phyloP scores from a whole-genome alignment of 2,329 filamentous ascomycete species.

The Penicillium nordicum region DNA sequence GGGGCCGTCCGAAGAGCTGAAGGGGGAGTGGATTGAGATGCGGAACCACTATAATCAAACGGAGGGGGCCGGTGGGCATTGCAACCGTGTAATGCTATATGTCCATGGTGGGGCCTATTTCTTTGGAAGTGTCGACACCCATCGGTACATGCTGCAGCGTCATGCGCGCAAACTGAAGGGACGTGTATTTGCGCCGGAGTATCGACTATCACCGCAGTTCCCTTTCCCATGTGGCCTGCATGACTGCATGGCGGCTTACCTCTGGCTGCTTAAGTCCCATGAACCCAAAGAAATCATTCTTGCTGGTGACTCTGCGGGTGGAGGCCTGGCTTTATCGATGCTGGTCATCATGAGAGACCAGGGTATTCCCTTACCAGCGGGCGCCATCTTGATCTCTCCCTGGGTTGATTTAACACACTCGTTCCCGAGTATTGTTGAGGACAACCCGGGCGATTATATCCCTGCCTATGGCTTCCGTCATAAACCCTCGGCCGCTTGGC shows the following conservation, averaged over 20 bases:
- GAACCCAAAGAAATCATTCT: slow-evolving; percentile 78
- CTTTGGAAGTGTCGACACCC: slow-evolving; percentile 92
- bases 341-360: slow-evolving; percentile 79
- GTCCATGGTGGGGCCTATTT: slow-evolving; percentile 93
- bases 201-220: slow-evolving; percentile 87
- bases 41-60: slow-evolving; percentile 72
- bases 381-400: slow-evolving; percentile 84
- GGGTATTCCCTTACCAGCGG: slow-evolving; percentile 78
- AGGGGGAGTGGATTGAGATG: slow-evolving; percentile 97
- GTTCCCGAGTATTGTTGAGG: slow-evolving; percentile 79
- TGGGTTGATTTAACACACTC: slow-evolving; percentile 97
- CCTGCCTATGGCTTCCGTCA: slow-evolving; percentile 85
- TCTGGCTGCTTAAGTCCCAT: slow-evolving; percentile 73
- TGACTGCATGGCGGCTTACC: slow-evolving; percentile 83
- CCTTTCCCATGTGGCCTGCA: slow-evolving; percentile 91
- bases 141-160: slow-evolving; percentile 96
- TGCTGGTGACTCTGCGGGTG: slow-evolving; percentile 90
- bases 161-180: slow-evolving; percentile 93
- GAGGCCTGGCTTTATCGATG: slow-evolving; percentile 79
- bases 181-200: slow-evolving; percentile 79
- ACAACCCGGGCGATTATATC: slow-evolving; percentile 79
- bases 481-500: slow-evolving; percentile 86
- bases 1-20: slow-evolving; percentile 60
- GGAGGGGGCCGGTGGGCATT: slow-evolving; percentile 56
- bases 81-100: slow-evolving; percentile 82